A percentile compares a stretch with the other conserved stretches of the same genome.
Conservation (phyloP, 1,284 basidiomycete species). For the Papiliotrema fonsecae region DNA sequence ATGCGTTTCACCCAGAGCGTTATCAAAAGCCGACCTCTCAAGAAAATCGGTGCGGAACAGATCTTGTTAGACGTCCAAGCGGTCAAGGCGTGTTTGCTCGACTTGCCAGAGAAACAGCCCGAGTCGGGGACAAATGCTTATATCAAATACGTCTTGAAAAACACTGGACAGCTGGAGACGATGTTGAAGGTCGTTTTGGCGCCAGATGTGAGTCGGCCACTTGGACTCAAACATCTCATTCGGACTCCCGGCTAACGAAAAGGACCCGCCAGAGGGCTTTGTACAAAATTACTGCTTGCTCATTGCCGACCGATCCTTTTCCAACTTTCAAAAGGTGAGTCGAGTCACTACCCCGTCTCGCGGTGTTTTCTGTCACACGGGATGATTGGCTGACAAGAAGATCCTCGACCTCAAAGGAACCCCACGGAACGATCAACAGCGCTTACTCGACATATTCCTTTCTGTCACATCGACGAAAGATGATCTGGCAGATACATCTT, state of each 20-base stretch:
- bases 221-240: not conserved
- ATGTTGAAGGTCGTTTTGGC: constrained; percentile 90
- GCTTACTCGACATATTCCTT: constrained; percentile 83
- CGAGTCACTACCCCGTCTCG: not conserved
- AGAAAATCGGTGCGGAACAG: constrained; percentile 91
- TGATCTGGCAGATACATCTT: constrained; percentile 79
- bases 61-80: constrained; percentile 86
- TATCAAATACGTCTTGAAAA: constrained; percentile 71
- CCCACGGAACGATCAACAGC: constrained; percentile 76
- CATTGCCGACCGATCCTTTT: constrained; percentile 86
- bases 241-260: constrained; percentile 7
- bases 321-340: constrained; percentile 91
- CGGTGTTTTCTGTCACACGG: not conserved
- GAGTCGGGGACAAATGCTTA: constrained; percentile 52
- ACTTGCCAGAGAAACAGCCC: constrained; percentile 57
- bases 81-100: constrained; percentile 75
- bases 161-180: constrained; percentile 75
- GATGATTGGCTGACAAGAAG: constrained; percentile 52
- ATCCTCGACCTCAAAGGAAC: constrained; percentile 94
- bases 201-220: constrained; percentile 60
- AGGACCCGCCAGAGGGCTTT: constrained; percentile 89
- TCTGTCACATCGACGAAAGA: constrained; percentile 81
- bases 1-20: constrained; percentile 80
- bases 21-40: constrained; percentile 79
- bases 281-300: constrained; percentile 89